Evolutionary conservation across 169 alveolate species (phyloP).

Genomic region (Eimeria acervulina): DNA sequence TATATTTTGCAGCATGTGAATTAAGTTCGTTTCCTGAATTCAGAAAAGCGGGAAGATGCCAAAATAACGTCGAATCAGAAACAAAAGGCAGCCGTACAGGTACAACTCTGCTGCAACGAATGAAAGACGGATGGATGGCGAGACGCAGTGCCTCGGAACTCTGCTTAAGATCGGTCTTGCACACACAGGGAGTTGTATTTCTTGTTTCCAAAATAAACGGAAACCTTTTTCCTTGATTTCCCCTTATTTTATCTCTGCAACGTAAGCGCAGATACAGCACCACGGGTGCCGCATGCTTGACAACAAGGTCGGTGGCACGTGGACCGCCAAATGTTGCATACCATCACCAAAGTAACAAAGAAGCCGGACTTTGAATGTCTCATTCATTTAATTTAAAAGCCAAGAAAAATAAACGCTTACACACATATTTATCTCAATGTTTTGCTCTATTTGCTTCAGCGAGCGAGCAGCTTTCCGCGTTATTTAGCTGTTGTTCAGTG

Average conservation of each 20-base stretch:
- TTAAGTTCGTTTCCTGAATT: not conserved
- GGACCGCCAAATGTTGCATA: not conserved
- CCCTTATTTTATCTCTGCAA: not conserved
- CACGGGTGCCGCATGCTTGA: slow-evolving; percentile 6
- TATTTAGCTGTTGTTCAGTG: no score
- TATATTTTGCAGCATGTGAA: not conserved
- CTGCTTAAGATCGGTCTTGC: not conserved
- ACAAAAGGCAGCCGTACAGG: not conserved
- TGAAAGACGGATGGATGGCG: no score
- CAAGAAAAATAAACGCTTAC: no score
- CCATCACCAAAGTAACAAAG: no score
- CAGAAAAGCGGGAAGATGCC: not conserved
- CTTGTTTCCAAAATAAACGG: not conserved
- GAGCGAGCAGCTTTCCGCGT: no score
- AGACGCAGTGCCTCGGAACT: not conserved
- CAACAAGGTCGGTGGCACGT: slow-evolving; percentile 4
- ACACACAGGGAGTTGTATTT: not conserved
- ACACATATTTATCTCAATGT: no score
- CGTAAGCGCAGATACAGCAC: not conserved
- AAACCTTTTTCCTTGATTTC: not conserved
- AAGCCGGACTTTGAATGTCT: no score
- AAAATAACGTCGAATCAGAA: no score
- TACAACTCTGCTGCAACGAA: not conserved
- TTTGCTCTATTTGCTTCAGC: no score
- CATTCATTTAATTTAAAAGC: no score